Evolutionary conservation across 345 rosid species (phyloP), one percentile per base, ranked within the genome.

Genomic region (Erodium maritimum): DNA sequence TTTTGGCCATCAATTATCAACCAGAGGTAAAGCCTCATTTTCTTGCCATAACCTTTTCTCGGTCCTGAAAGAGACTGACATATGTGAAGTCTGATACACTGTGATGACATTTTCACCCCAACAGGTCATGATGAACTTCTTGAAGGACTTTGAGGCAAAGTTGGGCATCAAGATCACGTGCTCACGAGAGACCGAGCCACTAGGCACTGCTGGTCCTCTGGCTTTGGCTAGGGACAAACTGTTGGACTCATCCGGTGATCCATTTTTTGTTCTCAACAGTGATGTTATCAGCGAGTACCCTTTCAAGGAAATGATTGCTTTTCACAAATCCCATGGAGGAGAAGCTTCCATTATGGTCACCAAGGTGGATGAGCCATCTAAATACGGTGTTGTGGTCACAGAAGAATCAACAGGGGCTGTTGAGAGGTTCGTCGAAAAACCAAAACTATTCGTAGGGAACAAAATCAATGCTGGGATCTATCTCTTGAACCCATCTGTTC

Each of bases 291-390:
- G 96, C 48, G 99, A 93, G 74, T 93, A 93, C 61, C 96, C 97
- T 3, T 78, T 93, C 61, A 69, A 72, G 63, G 88, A 85, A 65
- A 87, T 93, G 86, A 71, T 93, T 29, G 90, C 71, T 58, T 93
- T 93, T 71, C 99, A 93, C 67, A 85, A 85, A 67, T 55, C 77
- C 71, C 99, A 93, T 53, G 96, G 97, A 48, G 97, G 97, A 51
- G 99, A 93, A 72, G 99, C 99, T 46, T 93, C 99, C 70, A 93
- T 93, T 17, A 89, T 93, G 99, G 99, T 93, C 29, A 93, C 99
- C 56, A 89, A 91, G 98, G 98, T 91, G 60, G 99, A 91, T 65
- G 99, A 91, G 58, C 99, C 99, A 18, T 91, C 99, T 22, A 91
- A 89, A 75, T 91, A 91, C 21, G 99, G 99, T 52, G 99, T 91